Conservation (phyloP, 2,329 filamentous ascomycete genomes). For the Colletotrichum endophyticum region DNA sequence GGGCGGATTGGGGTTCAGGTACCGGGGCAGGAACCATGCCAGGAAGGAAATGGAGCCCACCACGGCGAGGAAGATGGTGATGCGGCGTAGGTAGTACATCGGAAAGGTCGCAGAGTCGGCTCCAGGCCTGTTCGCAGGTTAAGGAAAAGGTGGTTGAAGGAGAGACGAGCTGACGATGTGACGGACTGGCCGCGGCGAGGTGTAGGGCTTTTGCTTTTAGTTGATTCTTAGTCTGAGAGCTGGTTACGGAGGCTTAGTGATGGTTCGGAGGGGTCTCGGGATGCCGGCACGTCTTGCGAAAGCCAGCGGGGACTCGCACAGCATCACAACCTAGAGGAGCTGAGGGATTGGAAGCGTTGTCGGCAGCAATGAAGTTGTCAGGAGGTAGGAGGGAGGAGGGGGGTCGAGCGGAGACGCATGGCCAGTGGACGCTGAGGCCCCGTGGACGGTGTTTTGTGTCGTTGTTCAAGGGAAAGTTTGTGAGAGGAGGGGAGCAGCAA, state of each 20-base stretch:
- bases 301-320: slow-evolving; percentile 7
- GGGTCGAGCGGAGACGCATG: slow-evolving; percentile 15
- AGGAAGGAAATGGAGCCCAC: slow-evolving; percentile 51
- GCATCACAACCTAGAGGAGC: slow-evolving; percentile 4
- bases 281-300: slow-evolving; percentile 17
- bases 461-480: slow-evolving; percentile 7
- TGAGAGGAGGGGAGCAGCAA: background rate
- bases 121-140: slow-evolving; percentile 7
- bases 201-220: background rate
- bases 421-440: slow-evolving; percentile 15
- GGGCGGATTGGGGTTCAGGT: slow-evolving; percentile 68
- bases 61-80: slow-evolving; percentile 42
- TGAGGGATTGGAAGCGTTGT: background rate
- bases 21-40: slow-evolving; percentile 55
- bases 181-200: background rate
- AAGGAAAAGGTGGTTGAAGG: background rate
- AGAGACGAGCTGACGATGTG: background rate
- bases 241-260: slow-evolving; percentile 16
- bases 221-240: background rate
- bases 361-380: background rate
- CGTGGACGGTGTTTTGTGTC: slow-evolving; percentile 14
- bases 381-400: background rate
- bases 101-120: slow-evolving; percentile 1
- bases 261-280: slow-evolving; percentile 15
- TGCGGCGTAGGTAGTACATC: slow-evolving; percentile 55